Percentiles rank a stretch among this genome's conserved stretches.
Evolutionary conservation across 441 rosid species (phyloP).

Genomic region (Monsonia emarginata): DNA sequence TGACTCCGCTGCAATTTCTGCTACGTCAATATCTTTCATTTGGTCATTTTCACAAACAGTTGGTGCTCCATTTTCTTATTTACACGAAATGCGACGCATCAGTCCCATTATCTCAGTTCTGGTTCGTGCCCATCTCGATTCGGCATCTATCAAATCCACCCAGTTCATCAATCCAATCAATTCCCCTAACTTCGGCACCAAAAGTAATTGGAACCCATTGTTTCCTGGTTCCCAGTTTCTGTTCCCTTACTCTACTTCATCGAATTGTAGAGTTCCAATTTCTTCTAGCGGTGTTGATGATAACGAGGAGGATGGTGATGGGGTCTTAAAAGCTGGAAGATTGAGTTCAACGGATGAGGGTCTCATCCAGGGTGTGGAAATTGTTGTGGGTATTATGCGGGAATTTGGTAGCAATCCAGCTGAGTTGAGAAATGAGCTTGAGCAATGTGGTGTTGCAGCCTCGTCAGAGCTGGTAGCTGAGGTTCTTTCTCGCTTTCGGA

Average conservation of each 20-base stretch:
- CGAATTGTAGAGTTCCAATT: slow-evolving; percentile 20
- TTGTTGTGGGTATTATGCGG: slow-evolving; percentile 34
- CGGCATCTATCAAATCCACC: slow-evolving; percentile 12
- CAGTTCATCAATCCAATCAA: slow-evolving; percentile 15
- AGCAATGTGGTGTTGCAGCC: slow-evolving; percentile 39
- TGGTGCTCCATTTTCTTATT: slow-evolving; percentile 4
- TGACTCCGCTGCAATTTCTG: not conserved
- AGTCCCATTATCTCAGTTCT: slow-evolving; percentile 25
- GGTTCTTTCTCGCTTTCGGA: slow-evolving; percentile 59
- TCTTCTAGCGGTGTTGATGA: slow-evolving; percentile 12
- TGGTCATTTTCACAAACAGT: slow-evolving; percentile 33
- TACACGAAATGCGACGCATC: slow-evolving; percentile 32
- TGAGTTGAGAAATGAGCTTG: slow-evolving; percentile 45
- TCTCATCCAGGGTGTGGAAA: slow-evolving; percentile 32
- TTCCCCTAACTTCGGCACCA: not conserved
- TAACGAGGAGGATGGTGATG: slow-evolving; percentile 25
- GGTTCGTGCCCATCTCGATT: slow-evolving; percentile 19
- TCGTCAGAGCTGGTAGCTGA: slow-evolving; percentile 52
- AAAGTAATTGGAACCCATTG: slow-evolving; percentile 11
- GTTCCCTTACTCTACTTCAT: slow-evolving; percentile 30
- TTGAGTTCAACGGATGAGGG: slow-evolving; percentile 20
- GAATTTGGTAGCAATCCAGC: slow-evolving; percentile 27
- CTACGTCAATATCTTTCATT: slow-evolving; percentile 13
- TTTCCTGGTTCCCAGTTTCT: slow-evolving; percentile 13
- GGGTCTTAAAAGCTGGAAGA: slow-evolving; percentile 17